phyloP scores from a whole-genome alignment of 352 stramenopile genomes.

The Peronospora belbahrii region DNA sequence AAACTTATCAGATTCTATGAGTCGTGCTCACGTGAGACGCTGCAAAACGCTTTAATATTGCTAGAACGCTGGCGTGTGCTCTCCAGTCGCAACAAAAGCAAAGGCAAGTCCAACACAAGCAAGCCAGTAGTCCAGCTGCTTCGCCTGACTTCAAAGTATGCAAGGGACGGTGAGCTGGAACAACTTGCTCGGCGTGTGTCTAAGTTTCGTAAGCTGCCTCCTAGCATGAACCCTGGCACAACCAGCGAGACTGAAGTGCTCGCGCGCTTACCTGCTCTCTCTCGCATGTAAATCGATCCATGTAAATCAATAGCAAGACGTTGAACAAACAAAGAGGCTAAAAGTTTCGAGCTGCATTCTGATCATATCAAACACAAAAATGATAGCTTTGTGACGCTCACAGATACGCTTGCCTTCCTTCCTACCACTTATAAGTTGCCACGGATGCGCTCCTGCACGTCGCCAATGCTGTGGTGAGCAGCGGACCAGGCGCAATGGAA shows the following conservation, averaged over 20 bases:
- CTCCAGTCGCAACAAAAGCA: slow-evolving; percentile 17
- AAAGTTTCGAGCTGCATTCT: slow-evolving; percentile 25
- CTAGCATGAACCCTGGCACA: slow-evolving; percentile 28
- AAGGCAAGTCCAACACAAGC: slow-evolving; percentile 5
- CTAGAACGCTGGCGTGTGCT: slow-evolving; percentile 66
- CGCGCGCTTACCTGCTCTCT: slow-evolving; percentile 52
- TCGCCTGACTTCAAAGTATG: slow-evolving; percentile 34
- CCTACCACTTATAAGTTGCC: slow-evolving; percentile 83
- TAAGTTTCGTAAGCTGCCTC: slow-evolving; percentile 70
- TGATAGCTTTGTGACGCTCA: slow-evolving; percentile 14
- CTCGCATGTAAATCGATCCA: slow-evolving; percentile 42
- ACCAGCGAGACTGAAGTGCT: slow-evolving; percentile 54
- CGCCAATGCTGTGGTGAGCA: slow-evolving; percentile 94
- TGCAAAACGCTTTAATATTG: slow-evolving; percentile 67
- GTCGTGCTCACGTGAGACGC: slow-evolving; percentile 75
- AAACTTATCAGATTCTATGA: slow-evolving; percentile 82
- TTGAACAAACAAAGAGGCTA: slow-evolving; percentile 2
- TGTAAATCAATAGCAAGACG: slow-evolving; percentile 8
- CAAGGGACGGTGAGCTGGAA: slow-evolving; percentile 54
- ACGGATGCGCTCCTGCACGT: slow-evolving; percentile 89
- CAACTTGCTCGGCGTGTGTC: slow-evolving; percentile 50
- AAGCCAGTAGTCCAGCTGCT: slow-evolving; percentile 18
- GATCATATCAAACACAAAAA: slow-evolving; percentile 28
- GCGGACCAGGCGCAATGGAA: slow-evolving; percentile 98
- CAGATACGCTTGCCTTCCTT: slow-evolving; percentile 5